Evolutionary conservation across 1,284 basidiomycete genomes (phyloP), one percentile per base, ranked within the genome.

Genomic region (Somion occarium): DNA sequence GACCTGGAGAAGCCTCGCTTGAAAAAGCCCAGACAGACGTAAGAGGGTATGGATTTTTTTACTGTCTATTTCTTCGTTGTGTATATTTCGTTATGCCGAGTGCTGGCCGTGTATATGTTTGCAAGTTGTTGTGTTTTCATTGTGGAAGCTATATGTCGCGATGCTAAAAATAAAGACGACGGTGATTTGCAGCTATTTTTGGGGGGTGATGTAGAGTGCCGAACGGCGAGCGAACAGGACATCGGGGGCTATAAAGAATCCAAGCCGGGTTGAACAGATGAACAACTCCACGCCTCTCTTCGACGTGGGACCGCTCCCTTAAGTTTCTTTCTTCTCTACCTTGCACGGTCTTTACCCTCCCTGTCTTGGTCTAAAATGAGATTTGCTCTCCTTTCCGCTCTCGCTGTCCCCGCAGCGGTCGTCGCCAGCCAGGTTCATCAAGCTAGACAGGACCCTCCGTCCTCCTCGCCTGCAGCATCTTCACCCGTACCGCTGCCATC

Each of bases 1-100:
- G 88, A 91, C 68, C 70, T 91, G 53, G 88, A 91, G 67, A 87
- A 88, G 69, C 88, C 88, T 48, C 75, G 79, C 59, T 61, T 78
- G 48, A 91, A 90, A 70, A 89, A 84, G 79, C 76, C 63, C 72
- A 72, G 63, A 67, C 79, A 79, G 63, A 78, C 79, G 56, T 88
- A 76, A 70, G 57, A 49, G 37, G 42, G 24, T 3, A 23, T 23
- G 42, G 5, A 5, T 4, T 15, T 39, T n/a, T n/a, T n/a, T n/a
- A n/a, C n/a, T n/a, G n/a, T n/a, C n/a, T n/a, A n/a, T n/a, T n/a
- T n/a, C 26, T 11, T 45, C 9, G 19, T 45, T 45, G 20, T 9
- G 22, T 26, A 44, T 44, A 13, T 42, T 22, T 49, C 30, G 19
- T 23, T 38, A n/a, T 46, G 22, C 26, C 41, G 15, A 9, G 34